These are phyloP conservation scores for Trichoderma sp. DNA, from an alignment of 2,329 filamentous ascomycete species.

Conservation along the genomic window DNA sequence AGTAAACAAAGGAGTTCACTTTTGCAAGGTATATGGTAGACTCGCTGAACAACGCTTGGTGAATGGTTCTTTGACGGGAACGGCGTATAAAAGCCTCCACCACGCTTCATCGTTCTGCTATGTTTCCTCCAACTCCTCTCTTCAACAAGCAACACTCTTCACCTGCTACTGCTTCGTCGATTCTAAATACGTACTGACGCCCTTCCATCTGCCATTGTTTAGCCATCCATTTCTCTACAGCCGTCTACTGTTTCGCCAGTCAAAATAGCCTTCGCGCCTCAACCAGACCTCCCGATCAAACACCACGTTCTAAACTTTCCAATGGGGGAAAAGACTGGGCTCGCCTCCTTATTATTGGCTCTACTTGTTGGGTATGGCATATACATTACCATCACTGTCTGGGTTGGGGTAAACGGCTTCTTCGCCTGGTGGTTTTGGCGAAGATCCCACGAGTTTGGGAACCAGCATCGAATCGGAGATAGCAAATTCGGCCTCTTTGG, in stretches of 20 bases:
- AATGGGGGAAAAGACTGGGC: background rate
- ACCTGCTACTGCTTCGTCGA: background rate
- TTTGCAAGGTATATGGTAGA: background rate
- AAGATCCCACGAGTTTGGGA: too few species aligned
- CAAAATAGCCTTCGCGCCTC: background rate
- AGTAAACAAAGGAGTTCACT: background rate
- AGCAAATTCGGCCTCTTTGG: too few species aligned
- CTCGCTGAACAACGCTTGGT: background rate
- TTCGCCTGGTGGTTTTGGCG: too few species aligned
- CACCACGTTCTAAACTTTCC: background rate
- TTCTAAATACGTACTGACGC: too few species aligned
- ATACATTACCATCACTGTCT: too few species aligned
- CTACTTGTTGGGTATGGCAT: too few species aligned
- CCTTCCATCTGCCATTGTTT: background rate
- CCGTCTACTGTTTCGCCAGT: background rate
- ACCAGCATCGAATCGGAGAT: too few species aligned
- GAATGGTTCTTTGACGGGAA: background rate
- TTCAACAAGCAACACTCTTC: background rate
- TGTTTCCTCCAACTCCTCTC: background rate
- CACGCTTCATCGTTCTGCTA: background rate
- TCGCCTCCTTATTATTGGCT: background rate
- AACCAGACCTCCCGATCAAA: background rate
- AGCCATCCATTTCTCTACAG: background rate
- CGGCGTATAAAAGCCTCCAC: background rate
- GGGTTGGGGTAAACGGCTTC: too few species aligned